These are phyloP conservation scores for Hortaea sp. DNA, from an alignment of 2,329 filamentous ascomycete species.

Conservation along the genomic window DNA sequence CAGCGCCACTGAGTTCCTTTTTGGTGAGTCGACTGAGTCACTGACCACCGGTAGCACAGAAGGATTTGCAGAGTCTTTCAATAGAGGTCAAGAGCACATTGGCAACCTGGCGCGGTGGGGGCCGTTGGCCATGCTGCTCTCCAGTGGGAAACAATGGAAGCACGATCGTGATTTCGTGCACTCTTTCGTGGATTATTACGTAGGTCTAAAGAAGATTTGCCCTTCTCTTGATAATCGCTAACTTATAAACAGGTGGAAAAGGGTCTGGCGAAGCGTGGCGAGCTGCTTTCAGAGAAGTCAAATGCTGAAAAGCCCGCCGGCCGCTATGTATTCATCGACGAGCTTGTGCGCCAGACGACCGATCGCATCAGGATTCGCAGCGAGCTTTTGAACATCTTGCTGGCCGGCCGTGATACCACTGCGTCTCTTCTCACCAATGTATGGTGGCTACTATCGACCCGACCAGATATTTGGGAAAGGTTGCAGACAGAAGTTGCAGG, in stretches of 20 bases:
- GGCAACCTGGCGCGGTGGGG: constrained; percentile 17
- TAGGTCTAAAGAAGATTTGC: not conserved
- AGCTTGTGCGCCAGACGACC: constrained; percentile 35
- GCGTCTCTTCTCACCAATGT: constrained; percentile 41
- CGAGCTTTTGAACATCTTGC: constrained; percentile 42
- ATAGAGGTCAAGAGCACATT: constrained; percentile 19
- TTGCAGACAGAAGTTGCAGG: constrained; percentile 21
- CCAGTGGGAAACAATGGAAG: constrained; percentile 27
- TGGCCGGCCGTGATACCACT: constrained; percentile 46
- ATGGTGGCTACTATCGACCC: constrained; percentile 25
- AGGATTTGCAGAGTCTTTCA: constrained; percentile 27
- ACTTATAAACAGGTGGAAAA: constrained; percentile 14
- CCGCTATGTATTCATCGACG: constrained; percentile 41
- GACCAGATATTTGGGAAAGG: constrained; percentile 20
- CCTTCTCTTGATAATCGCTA: too few relatives aligned
- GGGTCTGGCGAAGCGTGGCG: constrained; percentile 27
- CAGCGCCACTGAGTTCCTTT: constrained; percentile 57
- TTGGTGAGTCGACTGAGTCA: constrained; percentile 40
- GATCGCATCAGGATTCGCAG: constrained; percentile 39
- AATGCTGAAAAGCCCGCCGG: constrained; percentile 19
- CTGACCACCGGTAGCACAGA: constrained; percentile 14
- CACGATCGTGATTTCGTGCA: constrained; percentile 31
- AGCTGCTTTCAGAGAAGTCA: constrained; percentile 23
- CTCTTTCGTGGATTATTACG: constrained; percentile 41
- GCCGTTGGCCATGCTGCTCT: constrained; percentile 11